Evolutionary conservation across 331 rosid species (phyloP).

Genomic region (Saraca asoca): DNA sequence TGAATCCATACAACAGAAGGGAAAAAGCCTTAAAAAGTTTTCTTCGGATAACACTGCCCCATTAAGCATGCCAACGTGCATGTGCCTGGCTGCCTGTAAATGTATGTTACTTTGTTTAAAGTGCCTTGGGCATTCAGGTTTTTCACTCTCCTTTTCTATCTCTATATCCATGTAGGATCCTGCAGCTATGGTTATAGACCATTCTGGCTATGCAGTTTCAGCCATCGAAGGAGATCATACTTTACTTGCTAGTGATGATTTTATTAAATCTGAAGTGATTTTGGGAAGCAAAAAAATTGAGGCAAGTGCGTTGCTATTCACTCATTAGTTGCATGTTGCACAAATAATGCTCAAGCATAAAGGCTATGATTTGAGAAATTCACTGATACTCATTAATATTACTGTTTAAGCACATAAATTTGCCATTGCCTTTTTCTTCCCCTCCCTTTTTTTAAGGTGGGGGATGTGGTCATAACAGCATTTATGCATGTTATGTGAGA

Average conservation of each 20-base stretch:
- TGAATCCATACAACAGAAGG: no score
- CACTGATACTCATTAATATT: not conserved
- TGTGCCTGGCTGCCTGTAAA: constrained; percentile 8
- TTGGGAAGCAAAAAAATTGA: constrained; percentile 75
- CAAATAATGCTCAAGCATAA: not conserved
- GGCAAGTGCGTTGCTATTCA: constrained; percentile 57
- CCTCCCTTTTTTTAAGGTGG: not conserved
- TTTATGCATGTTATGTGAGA: not conserved
- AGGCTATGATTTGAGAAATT: not conserved
- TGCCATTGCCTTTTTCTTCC: not conserved
- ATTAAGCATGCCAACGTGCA: not conserved
- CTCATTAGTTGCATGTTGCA: constrained; percentile 20
- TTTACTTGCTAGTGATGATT: constrained; percentile 75
- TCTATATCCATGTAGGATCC: constrained; percentile 48
- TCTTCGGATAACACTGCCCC: no score
- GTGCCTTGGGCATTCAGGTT: not conserved
- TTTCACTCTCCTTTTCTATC: not conserved
- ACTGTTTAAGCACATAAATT: constrained; percentile 6
- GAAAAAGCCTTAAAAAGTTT: no score
- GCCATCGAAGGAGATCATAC: constrained; percentile 79
- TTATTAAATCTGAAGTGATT: constrained; percentile 67
- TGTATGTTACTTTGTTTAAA: constrained; percentile 16
- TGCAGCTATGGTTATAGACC: constrained; percentile 73
- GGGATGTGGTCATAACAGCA: not conserved
- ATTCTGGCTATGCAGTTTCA: constrained; percentile 74